Conservation (phyloP, 2,329 filamentous ascomycete genomes). For the Trichoderma aggressivum region DNA sequence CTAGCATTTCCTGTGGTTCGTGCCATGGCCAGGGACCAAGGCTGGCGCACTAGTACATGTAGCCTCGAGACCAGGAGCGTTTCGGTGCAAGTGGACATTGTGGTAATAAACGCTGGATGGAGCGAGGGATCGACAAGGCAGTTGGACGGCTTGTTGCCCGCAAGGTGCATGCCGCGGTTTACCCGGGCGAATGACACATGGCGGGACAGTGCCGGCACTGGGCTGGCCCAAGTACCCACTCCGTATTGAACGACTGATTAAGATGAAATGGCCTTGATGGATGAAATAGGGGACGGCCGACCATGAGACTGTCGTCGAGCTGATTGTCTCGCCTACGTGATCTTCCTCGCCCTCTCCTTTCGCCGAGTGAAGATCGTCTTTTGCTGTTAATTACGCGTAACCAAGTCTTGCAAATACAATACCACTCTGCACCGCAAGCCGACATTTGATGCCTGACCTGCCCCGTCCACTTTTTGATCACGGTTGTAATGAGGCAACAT, state of each 20-base stretch:
- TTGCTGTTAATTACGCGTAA: slow-evolving; percentile 11
- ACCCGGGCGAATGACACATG: background rate
- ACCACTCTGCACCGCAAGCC: slow-evolving; percentile 1
- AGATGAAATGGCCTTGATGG: slow-evolving; percentile 4
- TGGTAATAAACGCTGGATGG: background rate
- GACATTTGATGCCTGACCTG: background rate
- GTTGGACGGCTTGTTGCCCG: slow-evolving; percentile 2
- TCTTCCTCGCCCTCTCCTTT: background rate
- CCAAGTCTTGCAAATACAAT: background rate
- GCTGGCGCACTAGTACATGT: slow-evolving; percentile 11
- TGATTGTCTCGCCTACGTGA: background rate
- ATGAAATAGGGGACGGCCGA: slow-evolving; percentile 7
- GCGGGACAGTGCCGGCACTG: background rate
- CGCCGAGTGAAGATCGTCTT: slow-evolving; percentile 10
- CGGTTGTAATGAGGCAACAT: background rate
- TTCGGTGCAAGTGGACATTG: background rate
- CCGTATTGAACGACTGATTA: background rate
- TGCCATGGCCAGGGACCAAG: slow-evolving; percentile 9
- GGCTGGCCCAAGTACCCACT: slow-evolving; percentile 4
- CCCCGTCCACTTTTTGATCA: background rate
- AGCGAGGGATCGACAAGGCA: slow-evolving; percentile 13
- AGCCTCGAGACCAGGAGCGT: slow-evolving; percentile 1
- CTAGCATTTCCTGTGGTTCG: slow-evolving; percentile 5
- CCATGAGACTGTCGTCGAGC: background rate
- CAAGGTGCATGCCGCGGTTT: background rate